Percentiles rank a stretch among this genome's conserved stretches.
These are phyloP conservation scores for Trametes polyzona DNA, from an alignment of 1,284 basidiomycete genomes.

Conservation along the genomic window DNA sequence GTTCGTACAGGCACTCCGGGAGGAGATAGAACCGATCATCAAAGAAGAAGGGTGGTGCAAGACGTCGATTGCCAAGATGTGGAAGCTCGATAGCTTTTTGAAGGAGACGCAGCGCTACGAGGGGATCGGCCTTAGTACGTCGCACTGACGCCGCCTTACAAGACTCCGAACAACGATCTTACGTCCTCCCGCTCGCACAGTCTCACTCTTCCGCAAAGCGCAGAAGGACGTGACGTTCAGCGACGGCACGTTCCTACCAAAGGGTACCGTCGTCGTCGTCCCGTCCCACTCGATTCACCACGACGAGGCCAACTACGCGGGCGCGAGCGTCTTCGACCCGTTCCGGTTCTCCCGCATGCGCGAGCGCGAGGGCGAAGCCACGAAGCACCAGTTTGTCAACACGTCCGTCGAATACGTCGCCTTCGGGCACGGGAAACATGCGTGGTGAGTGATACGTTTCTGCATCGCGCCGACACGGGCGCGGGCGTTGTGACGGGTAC, in stretches of 20 bases:
- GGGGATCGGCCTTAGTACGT: constrained; percentile 30
- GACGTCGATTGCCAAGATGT: constrained; percentile 44
- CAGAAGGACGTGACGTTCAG: constrained; percentile 42
- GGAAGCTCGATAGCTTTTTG: constrained; percentile 55
- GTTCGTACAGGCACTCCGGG: constrained; percentile 43
- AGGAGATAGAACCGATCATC: constrained; percentile 45
- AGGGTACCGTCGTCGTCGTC: constrained; percentile 43
- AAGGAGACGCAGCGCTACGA: constrained; percentile 46
- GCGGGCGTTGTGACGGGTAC: no score
- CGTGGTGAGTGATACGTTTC: neutral
- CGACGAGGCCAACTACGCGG: constrained; percentile 43
- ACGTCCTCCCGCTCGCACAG: neutral
- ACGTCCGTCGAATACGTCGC: constrained; percentile 42
- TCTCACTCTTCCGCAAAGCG: constrained; percentile 19
- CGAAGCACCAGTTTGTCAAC: constrained; percentile 37
- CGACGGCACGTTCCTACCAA: constrained; percentile 47
- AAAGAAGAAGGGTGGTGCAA: constrained; percentile 49
- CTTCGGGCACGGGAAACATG: constrained; percentile 34
- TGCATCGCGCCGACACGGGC: no score
- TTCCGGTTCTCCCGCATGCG: constrained; percentile 49
- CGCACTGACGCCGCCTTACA: no score
- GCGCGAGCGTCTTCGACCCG: constrained; percentile 43
- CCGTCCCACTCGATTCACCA: constrained; percentile 44
- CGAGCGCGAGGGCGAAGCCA: constrained; percentile 23
- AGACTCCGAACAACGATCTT: neutral